These are phyloP conservation scores for Leucogyrophana mollusca DNA, from an alignment of 768 basidiomycete species.

Conservation along the genomic window DNA sequence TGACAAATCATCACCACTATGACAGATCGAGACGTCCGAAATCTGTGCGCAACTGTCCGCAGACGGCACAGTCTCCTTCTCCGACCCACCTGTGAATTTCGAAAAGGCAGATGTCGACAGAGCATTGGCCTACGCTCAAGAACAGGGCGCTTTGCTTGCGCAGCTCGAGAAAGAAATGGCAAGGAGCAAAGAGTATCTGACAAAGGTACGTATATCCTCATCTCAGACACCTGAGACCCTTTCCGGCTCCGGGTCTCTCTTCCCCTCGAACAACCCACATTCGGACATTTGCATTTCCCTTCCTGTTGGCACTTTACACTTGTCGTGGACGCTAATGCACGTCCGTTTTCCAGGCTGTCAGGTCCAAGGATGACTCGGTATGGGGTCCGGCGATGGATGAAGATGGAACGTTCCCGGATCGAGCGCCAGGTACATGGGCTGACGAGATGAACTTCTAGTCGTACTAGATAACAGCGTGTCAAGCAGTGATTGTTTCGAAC, in stretches of 20 bases:
- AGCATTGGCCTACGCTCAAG: constrained; percentile 54
- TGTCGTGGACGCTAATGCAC: not conserved
- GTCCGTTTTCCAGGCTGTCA: constrained; percentile 22
- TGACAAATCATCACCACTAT: constrained; percentile 1
- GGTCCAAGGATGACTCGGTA: constrained; percentile 24
- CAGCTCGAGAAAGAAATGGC: constrained; percentile 37
- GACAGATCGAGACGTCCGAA: constrained; percentile 68
- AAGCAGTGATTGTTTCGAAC: too few species aligned
- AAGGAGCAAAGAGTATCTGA: constrained; percentile 69
- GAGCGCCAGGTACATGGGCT: constrained; percentile 17
- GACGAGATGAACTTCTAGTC: too few species aligned
- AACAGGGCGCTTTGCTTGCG: constrained; percentile 30
- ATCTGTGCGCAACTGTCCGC: constrained; percentile 68
- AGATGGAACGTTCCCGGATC: constrained; percentile 17
- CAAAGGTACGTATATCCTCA: constrained; percentile 50
- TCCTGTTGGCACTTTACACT: not conserved
- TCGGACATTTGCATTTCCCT: not conserved
- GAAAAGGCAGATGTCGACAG: constrained; percentile 60
- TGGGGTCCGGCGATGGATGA: constrained; percentile 27
- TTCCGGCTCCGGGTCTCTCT: not conserved
- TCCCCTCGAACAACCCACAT: not conserved
- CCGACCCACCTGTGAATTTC: constrained; percentile 58
- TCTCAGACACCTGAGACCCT: not conserved
- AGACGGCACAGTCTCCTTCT: constrained; percentile 73
- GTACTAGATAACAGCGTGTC: too few species aligned